Evolutionary conservation across 2,329 filamentous ascomycete species (phyloP).

Genomic region (Phyllosticta citrichinensis): DNA sequence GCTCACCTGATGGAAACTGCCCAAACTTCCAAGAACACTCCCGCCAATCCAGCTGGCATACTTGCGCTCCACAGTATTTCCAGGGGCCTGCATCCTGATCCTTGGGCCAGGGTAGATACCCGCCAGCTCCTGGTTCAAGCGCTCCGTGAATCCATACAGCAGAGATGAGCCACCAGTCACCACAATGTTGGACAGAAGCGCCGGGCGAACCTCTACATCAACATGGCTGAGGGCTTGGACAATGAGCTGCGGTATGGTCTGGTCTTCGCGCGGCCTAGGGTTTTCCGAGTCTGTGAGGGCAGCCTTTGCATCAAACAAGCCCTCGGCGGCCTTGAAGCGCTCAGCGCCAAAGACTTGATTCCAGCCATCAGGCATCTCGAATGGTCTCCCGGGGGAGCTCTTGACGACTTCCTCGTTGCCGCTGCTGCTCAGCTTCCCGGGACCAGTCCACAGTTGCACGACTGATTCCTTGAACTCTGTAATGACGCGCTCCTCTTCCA

Average conservation of each 20-base stretch:
- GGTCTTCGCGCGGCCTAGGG: constrained; percentile 52
- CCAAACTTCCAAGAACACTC: constrained; percentile 87
- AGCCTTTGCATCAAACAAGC: constrained; percentile 79
- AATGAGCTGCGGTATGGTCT: constrained; percentile 78
- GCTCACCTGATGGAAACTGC: constrained; percentile 76
- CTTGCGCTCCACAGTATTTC: constrained; percentile 75
- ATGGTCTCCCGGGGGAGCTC: constrained; percentile 68
- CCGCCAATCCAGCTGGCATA: constrained; percentile 96
- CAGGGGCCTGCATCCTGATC: constrained; percentile 80
- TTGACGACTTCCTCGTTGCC: constrained; percentile 59
- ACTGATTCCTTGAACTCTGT: constrained; percentile 98
- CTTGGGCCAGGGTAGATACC: constrained; percentile 73
- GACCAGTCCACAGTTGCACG: constrained; percentile 84
- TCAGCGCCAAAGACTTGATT: constrained; percentile 92
- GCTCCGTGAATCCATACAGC: constrained; percentile 84
- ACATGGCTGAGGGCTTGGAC: constrained; percentile 66
- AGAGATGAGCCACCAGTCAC: constrained; percentile 83
- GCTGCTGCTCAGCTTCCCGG: constrained; percentile 48
- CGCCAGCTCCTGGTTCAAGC: constrained; percentile 74
- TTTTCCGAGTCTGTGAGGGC: constrained; percentile 47
- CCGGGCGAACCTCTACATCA: constrained; percentile 78
- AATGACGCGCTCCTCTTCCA: constrained; percentile 86
- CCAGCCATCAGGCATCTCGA: constrained; percentile 94
- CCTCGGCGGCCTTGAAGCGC: constrained; percentile 76
- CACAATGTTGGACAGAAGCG: constrained; percentile 80